Base-by-base conservation (phyloP, 495 filamentous ascomycete species). In the Trichoderma reesei region DNA sequence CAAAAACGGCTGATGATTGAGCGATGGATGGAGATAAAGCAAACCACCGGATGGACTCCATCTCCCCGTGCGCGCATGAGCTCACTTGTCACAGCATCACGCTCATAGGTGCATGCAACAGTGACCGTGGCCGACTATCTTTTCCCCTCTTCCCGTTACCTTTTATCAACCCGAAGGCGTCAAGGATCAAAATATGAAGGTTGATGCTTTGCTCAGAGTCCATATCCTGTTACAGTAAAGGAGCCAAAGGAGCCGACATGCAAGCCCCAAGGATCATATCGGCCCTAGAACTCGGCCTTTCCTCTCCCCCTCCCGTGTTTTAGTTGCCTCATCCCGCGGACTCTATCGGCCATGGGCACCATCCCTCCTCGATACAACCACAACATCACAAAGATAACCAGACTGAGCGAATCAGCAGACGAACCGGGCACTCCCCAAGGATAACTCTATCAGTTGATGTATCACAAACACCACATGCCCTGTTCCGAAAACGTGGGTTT, bases 1-100 rank as follows among this genome's bases (percentile, higher is more conserved):
- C 51, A 31, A 48, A 56, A 33, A 11, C 33, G 18, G 51, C 51
- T 56, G 26, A 20, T 9, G 26, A 56, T 56, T 33, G 51, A 56
- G 51, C 31, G 51, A 34, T 56, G 51, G 51, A 34, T 56, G 51
- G 26, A 56, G 51, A 34, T 56, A 56, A 56, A 33, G 51, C 51
- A 33, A 56, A 33, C 26, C 26, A 1, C 26, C 51, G 51, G 51
- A 6, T 56, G 51, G 11, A 56, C 34, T 56, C 3, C 5, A 56
- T 10, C 26, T 18, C 44, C 44, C 16, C 5, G 14, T 48, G 44
- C 44, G 18, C n/a, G 16, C 44, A 48, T 48, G 44, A 48, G 14
- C 18, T 20, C 26, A 56, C 11, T 33, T 1, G 13, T n/a, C 9
- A 34, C 26, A 9, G 26, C 26, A 26, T 26, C 51, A 33, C 18